phyloP scores from a whole-genome alignment of 163 green algal genomes.

The Coccomyxa subellipsoidea region DNA sequence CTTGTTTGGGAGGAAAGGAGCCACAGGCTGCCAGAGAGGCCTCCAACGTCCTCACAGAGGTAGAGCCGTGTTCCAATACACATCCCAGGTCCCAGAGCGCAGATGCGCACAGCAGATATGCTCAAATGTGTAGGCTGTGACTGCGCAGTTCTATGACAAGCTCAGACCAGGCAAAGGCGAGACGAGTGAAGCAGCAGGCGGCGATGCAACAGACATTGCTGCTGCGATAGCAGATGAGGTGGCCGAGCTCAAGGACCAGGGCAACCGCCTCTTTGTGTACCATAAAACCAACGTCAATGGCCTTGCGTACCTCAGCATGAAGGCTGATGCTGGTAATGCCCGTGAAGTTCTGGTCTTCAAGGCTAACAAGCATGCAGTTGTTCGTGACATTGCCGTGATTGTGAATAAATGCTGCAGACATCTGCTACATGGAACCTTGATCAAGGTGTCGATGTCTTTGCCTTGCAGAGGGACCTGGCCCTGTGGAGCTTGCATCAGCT shows the following conservation, averaged over 20 bases:
- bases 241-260: conserved; percentile 57
- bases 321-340: conserved; percentile 15
- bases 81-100: too few species aligned
- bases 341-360: not conserved
- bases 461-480: conserved; percentile 29
- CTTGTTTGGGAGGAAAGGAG: conserved; percentile 57
- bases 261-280: conserved; percentile 43
- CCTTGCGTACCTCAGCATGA: conserved; percentile 51
- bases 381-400: not conserved
- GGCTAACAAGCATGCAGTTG: too few species aligned
- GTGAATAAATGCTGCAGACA: not conserved
- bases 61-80: conserved; percentile 3
- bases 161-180: not conserved
- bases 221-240: conserved; percentile 64
- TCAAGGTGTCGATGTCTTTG: too few species aligned
- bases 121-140: not conserved
- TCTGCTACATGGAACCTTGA: too few species aligned
- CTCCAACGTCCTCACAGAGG: conserved; percentile 54
- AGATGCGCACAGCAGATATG: too few species aligned
- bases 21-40: conserved; percentile 48
- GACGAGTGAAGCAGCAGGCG: not conserved
- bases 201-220: conserved; percentile 42
- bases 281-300: conserved; percentile 56
- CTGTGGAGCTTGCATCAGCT: conserved; percentile 29
- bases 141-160: conserved; percentile 47